Conservation (phyloP, 176 grass and related monocot species). For the Zoysia japonica region DNA sequence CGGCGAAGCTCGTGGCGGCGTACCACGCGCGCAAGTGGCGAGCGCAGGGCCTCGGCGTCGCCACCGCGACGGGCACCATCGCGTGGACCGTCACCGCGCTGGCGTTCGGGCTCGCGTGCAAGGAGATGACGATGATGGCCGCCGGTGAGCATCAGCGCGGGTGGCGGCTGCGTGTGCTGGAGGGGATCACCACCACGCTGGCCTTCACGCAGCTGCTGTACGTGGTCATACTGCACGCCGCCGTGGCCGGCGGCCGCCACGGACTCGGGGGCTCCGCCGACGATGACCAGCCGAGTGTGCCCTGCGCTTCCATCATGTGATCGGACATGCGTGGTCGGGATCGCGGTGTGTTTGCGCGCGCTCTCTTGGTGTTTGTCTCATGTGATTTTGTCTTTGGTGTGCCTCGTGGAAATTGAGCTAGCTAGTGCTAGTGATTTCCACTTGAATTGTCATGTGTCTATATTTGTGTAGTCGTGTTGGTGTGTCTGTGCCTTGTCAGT, state of each 20-base stretch:
- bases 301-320: constrained; percentile 14
- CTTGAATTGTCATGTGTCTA: not conserved
- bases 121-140: constrained; percentile 55
- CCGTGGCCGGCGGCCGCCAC: constrained; percentile 48
- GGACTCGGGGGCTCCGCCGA: constrained; percentile 42
- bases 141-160: constrained; percentile 37
- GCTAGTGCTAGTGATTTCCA: not conserved
- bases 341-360: not conserved
- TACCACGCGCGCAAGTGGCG: constrained; percentile 56
- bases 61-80: constrained; percentile 35
- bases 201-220: constrained; percentile 60
- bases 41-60: constrained; percentile 41
- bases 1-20: constrained; percentile 41
- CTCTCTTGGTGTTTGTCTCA: not conserved
- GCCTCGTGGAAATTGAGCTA: not conserved
- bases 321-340: not conserved
- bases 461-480: no score
- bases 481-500: not conserved
- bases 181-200: constrained; percentile 50
- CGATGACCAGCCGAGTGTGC: not conserved
- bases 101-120: constrained; percentile 65
- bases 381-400: not conserved
- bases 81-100: constrained; percentile 61
- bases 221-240: constrained; percentile 54
- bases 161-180: constrained; percentile 59